Conservation (phyloP, 768 basidiomycete genomes). For the Lentinula detonsa region DNA sequence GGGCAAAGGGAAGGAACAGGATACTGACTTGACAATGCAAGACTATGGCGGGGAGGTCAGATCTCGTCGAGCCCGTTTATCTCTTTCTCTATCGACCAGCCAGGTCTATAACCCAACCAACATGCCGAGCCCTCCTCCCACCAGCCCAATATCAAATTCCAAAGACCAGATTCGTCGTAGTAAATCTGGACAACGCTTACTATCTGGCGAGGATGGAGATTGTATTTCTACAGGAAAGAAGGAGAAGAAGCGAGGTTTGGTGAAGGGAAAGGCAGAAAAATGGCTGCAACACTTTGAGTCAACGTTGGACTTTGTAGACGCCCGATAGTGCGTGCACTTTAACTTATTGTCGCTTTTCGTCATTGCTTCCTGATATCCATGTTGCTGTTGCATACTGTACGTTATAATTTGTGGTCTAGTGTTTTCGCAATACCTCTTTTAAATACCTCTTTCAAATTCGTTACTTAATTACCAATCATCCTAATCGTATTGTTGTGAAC, state of each 20-base stretch:
- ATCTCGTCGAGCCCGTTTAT: slow-evolving; percentile 1
- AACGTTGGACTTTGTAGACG: slow-evolving; percentile 6
- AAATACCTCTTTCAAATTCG: neutral
- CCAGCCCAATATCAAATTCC: neutral
- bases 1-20: slow-evolving; percentile 16
- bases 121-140: neutral
- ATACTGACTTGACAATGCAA: neutral
- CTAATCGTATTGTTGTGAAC: neutral
- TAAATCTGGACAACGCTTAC: neutral
- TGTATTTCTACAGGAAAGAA: slow-evolving; percentile 1
- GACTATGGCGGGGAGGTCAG: neutral
- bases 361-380: neutral
- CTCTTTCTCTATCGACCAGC: neutral
- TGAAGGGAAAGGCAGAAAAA: slow-evolving; percentile 7
- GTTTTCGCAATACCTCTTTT: neutral
- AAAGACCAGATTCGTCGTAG: neutral
- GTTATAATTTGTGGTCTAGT: neutral
- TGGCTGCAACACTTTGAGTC: slow-evolving; percentile 4
- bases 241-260: slow-evolving; percentile 3
- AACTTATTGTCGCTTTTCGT: neutral
- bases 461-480: neutral
- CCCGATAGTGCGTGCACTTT: neutral
- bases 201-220: neutral
- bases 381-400: neutral
- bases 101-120: neutral